Percentiles rank a stretch among this genome's conserved stretches.
Evolutionary conservation across 2,329 filamentous ascomycete genomes (phyloP).

Genomic region (Fusarium coffeatum): DNA sequence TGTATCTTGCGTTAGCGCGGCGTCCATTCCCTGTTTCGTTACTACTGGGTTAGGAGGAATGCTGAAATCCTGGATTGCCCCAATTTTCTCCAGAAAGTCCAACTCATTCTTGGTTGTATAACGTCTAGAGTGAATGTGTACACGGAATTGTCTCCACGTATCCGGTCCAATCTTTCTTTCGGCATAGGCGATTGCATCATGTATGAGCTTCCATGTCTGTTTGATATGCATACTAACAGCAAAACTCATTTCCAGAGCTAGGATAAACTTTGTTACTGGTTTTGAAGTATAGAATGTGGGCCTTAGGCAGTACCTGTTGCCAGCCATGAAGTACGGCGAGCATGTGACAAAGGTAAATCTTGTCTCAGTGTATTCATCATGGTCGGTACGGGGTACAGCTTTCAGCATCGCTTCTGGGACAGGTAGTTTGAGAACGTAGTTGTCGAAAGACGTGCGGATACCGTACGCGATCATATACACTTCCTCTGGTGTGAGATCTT

Average conservation of each 20-base stretch:
- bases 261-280: background rate
- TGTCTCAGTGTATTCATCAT: constrained; percentile 1
- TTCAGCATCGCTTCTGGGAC: background rate
- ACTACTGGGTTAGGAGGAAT: background rate
- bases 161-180: background rate
- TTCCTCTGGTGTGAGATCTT: background rate
- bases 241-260: background rate
- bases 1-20: background rate
- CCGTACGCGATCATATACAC: background rate
- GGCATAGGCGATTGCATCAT: background rate
- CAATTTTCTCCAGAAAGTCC: background rate
- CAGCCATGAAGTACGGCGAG: background rate
- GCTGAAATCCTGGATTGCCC: background rate
- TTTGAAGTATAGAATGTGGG: background rate
- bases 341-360: constrained; percentile 9
- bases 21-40: accelerated
- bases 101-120: accelerated
- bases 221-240: accelerated
- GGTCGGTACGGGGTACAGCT: background rate
- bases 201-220: background rate
- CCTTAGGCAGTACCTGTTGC: background rate
- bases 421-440: background rate
- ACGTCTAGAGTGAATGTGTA: background rate
- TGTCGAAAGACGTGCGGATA: accelerated
- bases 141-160: background rate